Percentiles rank a stretch among this genome's conserved stretches.
phyloP scores from a whole-genome alignment of 768 basidiomycete species.

The Lactifluus subvellereus region DNA sequence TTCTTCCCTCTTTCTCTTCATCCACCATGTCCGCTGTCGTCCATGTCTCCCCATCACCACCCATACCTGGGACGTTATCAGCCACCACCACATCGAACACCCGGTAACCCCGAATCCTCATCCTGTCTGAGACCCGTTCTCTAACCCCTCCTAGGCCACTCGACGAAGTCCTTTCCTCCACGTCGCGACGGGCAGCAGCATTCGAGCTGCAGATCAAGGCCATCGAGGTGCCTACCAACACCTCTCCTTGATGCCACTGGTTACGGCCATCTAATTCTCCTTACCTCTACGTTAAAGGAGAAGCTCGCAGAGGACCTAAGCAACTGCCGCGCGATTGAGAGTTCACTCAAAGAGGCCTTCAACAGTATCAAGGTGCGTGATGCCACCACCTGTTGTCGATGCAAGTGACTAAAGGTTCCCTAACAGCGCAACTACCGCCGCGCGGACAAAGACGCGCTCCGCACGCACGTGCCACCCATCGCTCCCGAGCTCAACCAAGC shows the following conservation, averaged over 20 bases:
- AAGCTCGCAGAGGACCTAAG: conserved; percentile 64
- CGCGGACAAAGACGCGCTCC: conserved; percentile 50
- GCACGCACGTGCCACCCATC: conserved; percentile 57
- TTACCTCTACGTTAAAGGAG: conserved; percentile 37
- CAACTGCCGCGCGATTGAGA: conserved; percentile 71
- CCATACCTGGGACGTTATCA: background rate
- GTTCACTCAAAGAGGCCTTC: conserved; percentile 59
- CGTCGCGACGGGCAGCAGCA: conserved; percentile 9
- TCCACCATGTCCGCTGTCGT: conserved; percentile 1
- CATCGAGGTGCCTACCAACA: conserved; percentile 4
- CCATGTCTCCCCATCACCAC: background rate
- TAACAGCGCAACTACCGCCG: conserved; percentile 52
- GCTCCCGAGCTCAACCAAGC: conserved; percentile 57
- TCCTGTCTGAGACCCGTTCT: too few species aligned
- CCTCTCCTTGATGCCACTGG: background rate
- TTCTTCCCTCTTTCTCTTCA: background rate
- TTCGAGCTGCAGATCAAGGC: conserved; percentile 16
- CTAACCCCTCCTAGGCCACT: background rate
- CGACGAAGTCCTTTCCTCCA: background rate
- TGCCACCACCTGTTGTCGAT: background rate
- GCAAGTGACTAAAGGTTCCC: background rate
- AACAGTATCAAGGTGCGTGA: conserved; percentile 50
- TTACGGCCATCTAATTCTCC: too few species aligned
- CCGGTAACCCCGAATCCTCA: background rate
- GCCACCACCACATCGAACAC: background rate